Base-by-base conservation (phyloP, 805 yeast species). In the Wickerhamiella occidentalis region DNA sequence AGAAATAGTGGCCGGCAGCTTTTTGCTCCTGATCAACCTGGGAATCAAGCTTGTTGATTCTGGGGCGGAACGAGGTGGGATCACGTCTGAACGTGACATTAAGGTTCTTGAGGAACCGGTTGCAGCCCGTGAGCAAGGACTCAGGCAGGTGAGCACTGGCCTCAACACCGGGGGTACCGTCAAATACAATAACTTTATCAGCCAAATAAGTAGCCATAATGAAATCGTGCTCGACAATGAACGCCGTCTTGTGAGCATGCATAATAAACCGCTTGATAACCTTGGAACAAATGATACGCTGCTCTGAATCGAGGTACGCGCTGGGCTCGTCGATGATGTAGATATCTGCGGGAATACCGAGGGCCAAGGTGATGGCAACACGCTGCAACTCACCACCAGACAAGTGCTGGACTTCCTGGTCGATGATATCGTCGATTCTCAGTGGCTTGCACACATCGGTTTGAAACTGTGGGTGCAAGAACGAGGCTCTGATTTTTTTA, bases 331-430 rank as follows among this genome's bases (percentile, higher is more conserved):
- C 99, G 59, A 92, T 92, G 66, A 92, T 77, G 67, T 92, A 92
- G 58, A 92, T 85, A 68, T 92, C 98, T 25, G 98, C 97, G 17
- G 85, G 85, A 46, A 82, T 72, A 78, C 99, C 99, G 53, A 92
- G 75, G 4, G 97, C 80, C 65, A 92, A 76, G 33, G 87, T 94
- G 69, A 92, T 90, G 56, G 99, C 99, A 53, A 92, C 98, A 75
- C 99, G 83, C 73, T 92, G 99, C 73, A 92, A 77, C 74, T 92
- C 99, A 80, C 99, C 99, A 73, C 99, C 99, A 45, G 96, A 88
- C 68, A 92, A 74, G 61, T 86, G 85, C 73, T 86, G 96, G 48
- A 92, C 98, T 71, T 92, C 97, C 68, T 92, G 95, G 69, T 92
- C 99, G 56, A 92, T 82, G 60, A 92, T 85, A 64, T 82, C 88